Conservation (phyloP, 164 flowering plant species). For the Nymphaea thermarum region DNA sequence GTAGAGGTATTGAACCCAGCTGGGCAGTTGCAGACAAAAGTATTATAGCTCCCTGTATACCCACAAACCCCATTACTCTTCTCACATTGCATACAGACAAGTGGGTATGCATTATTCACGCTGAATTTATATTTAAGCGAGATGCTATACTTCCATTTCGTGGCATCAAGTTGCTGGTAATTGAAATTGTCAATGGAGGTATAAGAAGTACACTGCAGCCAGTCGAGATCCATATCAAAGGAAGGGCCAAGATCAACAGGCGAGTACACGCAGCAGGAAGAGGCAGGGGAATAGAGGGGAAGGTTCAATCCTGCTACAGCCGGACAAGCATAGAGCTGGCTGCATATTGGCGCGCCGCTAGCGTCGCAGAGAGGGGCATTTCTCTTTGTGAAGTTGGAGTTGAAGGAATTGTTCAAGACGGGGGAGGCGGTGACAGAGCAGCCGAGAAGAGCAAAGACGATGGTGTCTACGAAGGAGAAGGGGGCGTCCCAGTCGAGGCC, state of each 20-base stretch:
- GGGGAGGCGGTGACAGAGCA: conserved; percentile 48
- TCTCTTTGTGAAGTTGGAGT: conserved; percentile 5
- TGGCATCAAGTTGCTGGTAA: conserved; percentile 38
- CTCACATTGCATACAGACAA: conserved; percentile 39
- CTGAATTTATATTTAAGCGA: conserved; percentile 53
- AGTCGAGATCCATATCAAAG: conserved; percentile 50
- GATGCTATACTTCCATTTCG: conserved; percentile 54
- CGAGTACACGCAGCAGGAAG: conserved; percentile 62
- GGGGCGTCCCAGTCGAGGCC: conserved; percentile 77
- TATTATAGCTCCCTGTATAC: conserved; percentile 27
- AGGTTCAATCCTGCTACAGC: conserved; percentile 16
- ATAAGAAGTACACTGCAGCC: conserved; percentile 44
- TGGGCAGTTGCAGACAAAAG: conserved; percentile 52
- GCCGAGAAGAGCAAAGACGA: conserved; percentile 49
- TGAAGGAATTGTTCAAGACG: conserved; percentile 18
- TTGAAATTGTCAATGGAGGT: conserved; percentile 36
- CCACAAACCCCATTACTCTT: conserved; percentile 57
- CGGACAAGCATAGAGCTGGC: conserved; percentile 39
- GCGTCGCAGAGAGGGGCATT: conserved; percentile 31
- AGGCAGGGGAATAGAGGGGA: conserved; percentile 30
- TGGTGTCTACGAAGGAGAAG: conserved; percentile 40
- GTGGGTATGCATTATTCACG: conserved; percentile 42
- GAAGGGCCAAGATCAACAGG: conserved; percentile 72
- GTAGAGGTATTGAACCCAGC: conserved; percentile 38
- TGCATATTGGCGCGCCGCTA: conserved; percentile 38